A percentile compares a stretch with the other conserved stretches of the same genome.
Conservation (phyloP, 306 rosid species). For the Acacia melanoxylon region DNA sequence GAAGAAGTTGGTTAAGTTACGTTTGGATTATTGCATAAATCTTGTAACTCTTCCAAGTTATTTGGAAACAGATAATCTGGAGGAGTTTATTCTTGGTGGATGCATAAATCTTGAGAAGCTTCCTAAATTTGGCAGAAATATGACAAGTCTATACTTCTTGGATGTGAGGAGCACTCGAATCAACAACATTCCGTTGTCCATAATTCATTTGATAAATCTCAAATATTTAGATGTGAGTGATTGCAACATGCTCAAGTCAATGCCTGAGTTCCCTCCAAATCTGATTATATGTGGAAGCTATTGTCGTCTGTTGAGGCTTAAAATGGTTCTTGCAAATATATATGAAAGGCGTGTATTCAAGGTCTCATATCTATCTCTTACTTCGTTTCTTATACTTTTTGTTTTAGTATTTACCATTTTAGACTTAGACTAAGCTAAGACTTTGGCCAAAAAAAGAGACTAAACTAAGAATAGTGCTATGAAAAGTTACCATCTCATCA, state of each 20-base stretch:
- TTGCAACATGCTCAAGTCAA: neutral
- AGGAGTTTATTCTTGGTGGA: neutral
- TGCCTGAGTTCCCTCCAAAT: neutral
- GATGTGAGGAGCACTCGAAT: neutral
- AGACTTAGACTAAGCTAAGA: neutral
- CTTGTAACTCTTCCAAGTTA: conserved; percentile 7
- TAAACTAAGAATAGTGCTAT: neutral
- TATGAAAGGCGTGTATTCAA: neutral
- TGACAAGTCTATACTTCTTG: neutral
- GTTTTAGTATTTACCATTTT: neutral
- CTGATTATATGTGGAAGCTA: neutral
- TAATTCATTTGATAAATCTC: neutral
- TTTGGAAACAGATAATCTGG: neutral
- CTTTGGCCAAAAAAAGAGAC: neutral
- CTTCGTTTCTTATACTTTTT: neutral
- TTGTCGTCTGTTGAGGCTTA: neutral
- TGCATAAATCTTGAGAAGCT: neutral
- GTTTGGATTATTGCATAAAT: neutral
- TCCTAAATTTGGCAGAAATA: neutral
- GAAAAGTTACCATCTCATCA: neutral
- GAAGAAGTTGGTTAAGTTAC: neutral
- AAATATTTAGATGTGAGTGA: neutral
- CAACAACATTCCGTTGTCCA: neutral
- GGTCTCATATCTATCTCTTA: neutral
- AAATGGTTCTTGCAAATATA: neutral